A percentile compares a stretch with the other conserved stretches of the same genome.
Conservation (phyloP, 305 asterid species). For the Striga hermonthica region DNA sequence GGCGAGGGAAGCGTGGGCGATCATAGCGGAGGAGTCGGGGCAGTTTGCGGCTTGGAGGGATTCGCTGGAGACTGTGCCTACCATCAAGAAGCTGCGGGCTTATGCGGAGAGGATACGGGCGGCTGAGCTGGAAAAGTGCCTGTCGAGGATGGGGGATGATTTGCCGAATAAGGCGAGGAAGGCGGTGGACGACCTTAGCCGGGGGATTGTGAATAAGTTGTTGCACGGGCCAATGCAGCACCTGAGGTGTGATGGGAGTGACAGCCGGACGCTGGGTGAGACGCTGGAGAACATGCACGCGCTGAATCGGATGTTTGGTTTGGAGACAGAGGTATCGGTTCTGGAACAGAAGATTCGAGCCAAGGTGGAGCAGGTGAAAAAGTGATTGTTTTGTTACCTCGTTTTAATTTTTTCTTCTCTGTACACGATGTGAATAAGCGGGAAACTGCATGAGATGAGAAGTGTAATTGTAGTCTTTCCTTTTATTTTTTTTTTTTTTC, state of each 20-base stretch:
- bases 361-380: constrained; percentile 86
- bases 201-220: constrained; percentile 87
- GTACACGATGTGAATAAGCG: no score
- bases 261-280: constrained; percentile 79
- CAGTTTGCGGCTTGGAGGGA: constrained; percentile 97
- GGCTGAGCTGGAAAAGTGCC: constrained; percentile 84
- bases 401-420: background rate
- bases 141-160: constrained; percentile 92
- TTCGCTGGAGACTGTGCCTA: constrained; percentile 88
- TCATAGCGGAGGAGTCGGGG: constrained; percentile 77
- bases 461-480: no score
- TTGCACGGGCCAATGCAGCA: constrained; percentile 99
- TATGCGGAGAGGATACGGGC: constrained; percentile 85
- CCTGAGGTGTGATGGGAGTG: constrained; percentile 93
- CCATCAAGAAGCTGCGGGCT: constrained; percentile 91
- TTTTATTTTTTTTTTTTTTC: no score
- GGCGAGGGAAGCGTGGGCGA: constrained; percentile 90
- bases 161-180: constrained; percentile 71
- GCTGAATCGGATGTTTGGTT: constrained; percentile 85
- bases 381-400: constrained; percentile 31
- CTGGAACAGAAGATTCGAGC: constrained; percentile 93
- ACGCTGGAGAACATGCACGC: constrained; percentile 98
- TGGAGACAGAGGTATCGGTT: constrained; percentile 83
- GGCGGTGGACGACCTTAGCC: constrained; percentile 87
- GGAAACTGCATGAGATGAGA: no score